Evolutionary conservation across 1,139 yeast genomes (phyloP).

Genomic region (Hyphopichia wangnamkhiaoensis): DNA sequence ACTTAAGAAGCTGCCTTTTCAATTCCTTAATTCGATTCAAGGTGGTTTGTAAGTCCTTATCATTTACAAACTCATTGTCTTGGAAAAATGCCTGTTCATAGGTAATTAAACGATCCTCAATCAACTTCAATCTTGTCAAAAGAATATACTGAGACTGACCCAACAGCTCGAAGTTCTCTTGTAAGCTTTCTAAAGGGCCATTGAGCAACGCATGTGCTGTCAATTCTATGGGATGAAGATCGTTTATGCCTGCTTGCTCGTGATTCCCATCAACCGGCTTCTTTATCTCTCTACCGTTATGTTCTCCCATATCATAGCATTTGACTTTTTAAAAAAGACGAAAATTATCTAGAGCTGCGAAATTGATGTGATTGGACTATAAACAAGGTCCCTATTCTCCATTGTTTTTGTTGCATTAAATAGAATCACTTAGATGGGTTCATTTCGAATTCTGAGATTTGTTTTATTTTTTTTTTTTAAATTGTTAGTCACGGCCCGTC

Average conservation of each 20-base stretch:
- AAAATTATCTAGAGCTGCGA: no score
- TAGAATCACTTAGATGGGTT: background rate
- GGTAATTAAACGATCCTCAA: conserved; percentile 37
- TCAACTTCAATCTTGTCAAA: conserved; percentile 45
- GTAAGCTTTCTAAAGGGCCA: conserved; percentile 52
- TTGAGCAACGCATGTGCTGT: conserved; percentile 57
- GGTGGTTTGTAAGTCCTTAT: conserved; percentile 25
- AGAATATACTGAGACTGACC: conserved; percentile 59
- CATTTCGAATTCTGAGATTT: background rate
- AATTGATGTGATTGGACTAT: no score
- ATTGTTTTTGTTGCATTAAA: no score
- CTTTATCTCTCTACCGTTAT: background rate
- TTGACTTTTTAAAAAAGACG: no score
- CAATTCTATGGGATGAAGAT: conserved; percentile 56
- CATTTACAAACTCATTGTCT: conserved; percentile 16
- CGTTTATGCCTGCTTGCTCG: conserved; percentile 13
- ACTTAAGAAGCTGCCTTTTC: conserved; percentile 31
- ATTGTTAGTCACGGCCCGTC: background rate
- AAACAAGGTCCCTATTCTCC: no score
- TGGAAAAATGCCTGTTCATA: conserved; percentile 22
- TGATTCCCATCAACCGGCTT: no score
- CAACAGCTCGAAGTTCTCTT: conserved; percentile 52
- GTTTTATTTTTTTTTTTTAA: no score
- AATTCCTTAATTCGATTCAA: conserved; percentile 34
- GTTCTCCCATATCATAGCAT: no score